Evolutionary conservation across 371 early-diverging fungal species (phyloP), one percentile per base, ranked within the genome.

Genomic region (Haplosporangium sp.): DNA sequence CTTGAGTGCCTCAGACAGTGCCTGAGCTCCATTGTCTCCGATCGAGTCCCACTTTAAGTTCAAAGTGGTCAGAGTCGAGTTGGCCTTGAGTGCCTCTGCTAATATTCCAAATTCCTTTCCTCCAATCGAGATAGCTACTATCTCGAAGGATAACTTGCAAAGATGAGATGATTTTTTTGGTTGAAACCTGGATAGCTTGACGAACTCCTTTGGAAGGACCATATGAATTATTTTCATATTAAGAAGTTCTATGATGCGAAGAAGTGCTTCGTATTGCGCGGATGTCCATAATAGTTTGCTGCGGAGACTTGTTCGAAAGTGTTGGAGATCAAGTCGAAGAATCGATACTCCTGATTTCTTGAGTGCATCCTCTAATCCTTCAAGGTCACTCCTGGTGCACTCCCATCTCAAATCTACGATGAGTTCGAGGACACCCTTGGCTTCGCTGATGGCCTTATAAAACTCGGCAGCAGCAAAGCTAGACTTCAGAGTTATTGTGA

Each of bases 181-280:
- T 38, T 13, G 54, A 12, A 59, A 38, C 11, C 23, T 58, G 16
- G 50, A 18, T 20, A 66, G 21, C 29, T 43, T 16, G n/a, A 16
- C 50, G 58, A 41, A 20, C 6, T 50, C 50, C 29, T 40, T 57
- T 1, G 65, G 45, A 36, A 64, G 65, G 29, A 64, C 42, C 4
- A 56, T 57, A 48, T 64, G 66, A 53, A 66, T 37, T 18, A 18
- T 20, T 43, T 53, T 66, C 66, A 66, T 59, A 38, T 13, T 47
- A 16, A 14, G 29, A 16, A 51, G 67, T 37, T 48, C 61, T 38
- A 45, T 46, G 12, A 55, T 45, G 40, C 55, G 45, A 38, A 37
- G 10, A 55, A 55, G 46, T 13, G 14, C n/a, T 21, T 59, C 45
- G 13, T 53, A 21, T 53, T 51, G n/a, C 36, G 59, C 21, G 47